Evolutionary conservation across 768 basidiomycete species (phyloP), one percentile per base, ranked within the genome.

Genomic region (Mycena sanguinolenta): DNA sequence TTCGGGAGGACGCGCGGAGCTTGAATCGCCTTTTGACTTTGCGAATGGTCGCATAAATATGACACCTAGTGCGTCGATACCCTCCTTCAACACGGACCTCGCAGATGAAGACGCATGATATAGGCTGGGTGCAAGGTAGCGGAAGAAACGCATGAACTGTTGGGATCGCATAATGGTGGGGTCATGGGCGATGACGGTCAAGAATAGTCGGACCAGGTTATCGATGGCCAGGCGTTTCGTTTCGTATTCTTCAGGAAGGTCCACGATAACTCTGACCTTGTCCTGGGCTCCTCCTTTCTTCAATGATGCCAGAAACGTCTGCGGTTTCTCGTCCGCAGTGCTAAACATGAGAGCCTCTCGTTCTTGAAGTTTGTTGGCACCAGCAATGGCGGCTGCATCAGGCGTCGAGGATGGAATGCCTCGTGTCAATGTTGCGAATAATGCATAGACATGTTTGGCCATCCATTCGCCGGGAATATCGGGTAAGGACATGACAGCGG

Each of bases 151-250:
- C 49, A 95, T 80, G 79, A 94, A 94, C 63, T 90, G 85, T 71
- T 93, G 88, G 2, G 93, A 90, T 25, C 93, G 89, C 27, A 87
- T 78, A 55, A 90, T 90, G 6, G 86, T 83, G 19, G 90, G 85
- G 76, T 94, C 90, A 72, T 94, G 91, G 8, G 92, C 93, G 63
- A 95, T 92, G 67, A 95, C 90, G 1, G 93, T 95, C 34, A 94
- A 84, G 76, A 94, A 89, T 10, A 95, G 83, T 19, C 90, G 87
- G 32, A 93, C 88, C 28, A 94, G 83, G 75, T 94, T 84, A 69
- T 91, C 91, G 74, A 91, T 82, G 23, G 82, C 82, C 17, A 95
- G 84, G 4, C 84, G 80, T 67, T 83, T 84, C 23, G 85, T 82
- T 76, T 91, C 90, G 69, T 90, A 90, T 77, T 91, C 86, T 34